Evolutionary conservation across 202 grass and related monocot species (phyloP), one percentile per base, ranked within the genome.

Genomic region (Zoysia matrella): DNA sequence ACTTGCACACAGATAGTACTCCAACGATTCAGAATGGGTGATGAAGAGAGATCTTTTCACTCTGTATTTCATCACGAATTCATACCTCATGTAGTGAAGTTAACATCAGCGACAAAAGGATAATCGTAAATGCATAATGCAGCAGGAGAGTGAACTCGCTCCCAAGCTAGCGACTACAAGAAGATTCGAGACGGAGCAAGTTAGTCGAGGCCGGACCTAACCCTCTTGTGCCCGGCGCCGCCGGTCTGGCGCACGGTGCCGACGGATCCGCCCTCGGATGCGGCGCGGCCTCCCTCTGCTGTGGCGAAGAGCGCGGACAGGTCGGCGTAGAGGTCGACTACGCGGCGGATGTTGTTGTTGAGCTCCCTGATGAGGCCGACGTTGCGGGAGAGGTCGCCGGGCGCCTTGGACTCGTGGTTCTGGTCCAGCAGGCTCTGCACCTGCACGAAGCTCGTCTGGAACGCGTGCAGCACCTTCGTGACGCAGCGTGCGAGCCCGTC

Each of bases 371-470:
- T 36, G 0, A 36, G 30, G 30, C 90, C 93, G 10, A 95, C 93
- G 67, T 95, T 95, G 69, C 87, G 85, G 48, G 87, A 84, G n/a
- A 95, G 90, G 64, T 90, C 86, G 64, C 88, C 90, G 56, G 93
- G 90, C 52, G 86, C 79, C 81, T 90, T 92, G 44, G 93, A 95
- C 84, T 95, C 87, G 67, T 95, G 93, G 82, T 95, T 95, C 82
- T 92, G 87, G 79, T 95, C 93, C 11, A 95, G 82, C 65, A 95
- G 74, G 40, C 71, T 83, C 87, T 95, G 93, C 68, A 95, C 93
- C 90, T 95, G 90, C 74, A 92, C 87, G 80, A 95, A 95, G 88
- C 93, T 95, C 79, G 79, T 90, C 85, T 90, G 93, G 82, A 95
- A 92, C 72, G 85, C 78, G 53, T 90, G 90, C 82, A 92, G 74